A percentile compares a stretch with the other conserved stretches of the same genome.
These are phyloP conservation scores for Penicillium sp. DNA, from an alignment of 2,329 filamentous ascomycete genomes.

Conservation along the genomic window DNA sequence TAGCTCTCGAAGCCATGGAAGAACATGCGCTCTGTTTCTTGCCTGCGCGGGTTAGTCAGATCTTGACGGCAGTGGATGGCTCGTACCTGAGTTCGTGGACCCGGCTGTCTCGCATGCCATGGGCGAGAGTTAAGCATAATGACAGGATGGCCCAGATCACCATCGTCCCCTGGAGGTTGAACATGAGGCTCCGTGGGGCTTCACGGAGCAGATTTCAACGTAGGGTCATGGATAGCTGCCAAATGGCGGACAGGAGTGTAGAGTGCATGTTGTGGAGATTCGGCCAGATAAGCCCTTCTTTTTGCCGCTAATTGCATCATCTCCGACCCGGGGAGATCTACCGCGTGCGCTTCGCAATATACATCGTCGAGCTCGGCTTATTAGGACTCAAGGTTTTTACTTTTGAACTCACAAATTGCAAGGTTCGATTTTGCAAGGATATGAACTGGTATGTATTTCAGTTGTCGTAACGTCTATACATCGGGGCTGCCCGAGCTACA, in stretches of 20 bases:
- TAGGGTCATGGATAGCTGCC: slow-evolving; percentile 27
- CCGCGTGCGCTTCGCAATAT: too few species aligned
- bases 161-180: slow-evolving; percentile 35
- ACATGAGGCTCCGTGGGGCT: slow-evolving; percentile 44
- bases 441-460: too few species aligned
- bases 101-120: slow-evolving; percentile 39
- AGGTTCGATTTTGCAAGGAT: too few species aligned
- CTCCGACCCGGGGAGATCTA: background rate
- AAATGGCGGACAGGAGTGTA: background rate
- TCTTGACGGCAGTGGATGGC: background rate
- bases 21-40: slow-evolving; percentile 70
- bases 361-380: background rate
- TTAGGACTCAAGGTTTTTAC: too few species aligned
- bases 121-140: slow-evolving; percentile 36
- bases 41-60: slow-evolving; percentile 25
- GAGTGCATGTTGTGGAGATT: slow-evolving; percentile 12
- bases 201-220: slow-evolving; percentile 31
- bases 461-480: too few species aligned
- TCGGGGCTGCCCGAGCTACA: too few species aligned
- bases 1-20: slow-evolving; percentile 97
- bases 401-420: too few species aligned
- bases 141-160: slow-evolving; percentile 35
- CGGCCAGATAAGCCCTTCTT: slow-evolving; percentile 36
- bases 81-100: slow-evolving; percentile 39
- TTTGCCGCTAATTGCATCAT: slow-evolving; percentile 19